A percentile compares a stretch with the other conserved stretches of the same genome.
Conservation (phyloP, 768 basidiomycete species). For the Glaciozyma antarctica region DNA sequence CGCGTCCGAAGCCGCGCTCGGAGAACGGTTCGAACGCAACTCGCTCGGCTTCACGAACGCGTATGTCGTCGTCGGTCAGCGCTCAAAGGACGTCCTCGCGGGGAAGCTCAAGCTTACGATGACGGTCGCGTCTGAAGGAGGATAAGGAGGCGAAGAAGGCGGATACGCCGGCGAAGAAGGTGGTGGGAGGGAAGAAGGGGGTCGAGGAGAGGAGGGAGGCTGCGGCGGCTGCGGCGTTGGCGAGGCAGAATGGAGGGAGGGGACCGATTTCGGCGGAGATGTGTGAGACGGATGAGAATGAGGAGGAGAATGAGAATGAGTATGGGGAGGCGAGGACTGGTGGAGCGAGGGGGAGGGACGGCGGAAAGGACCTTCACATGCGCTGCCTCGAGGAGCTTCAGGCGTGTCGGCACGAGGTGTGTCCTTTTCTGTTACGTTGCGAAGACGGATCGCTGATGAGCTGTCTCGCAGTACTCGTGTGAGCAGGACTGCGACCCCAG, state of each 20-base stretch:
- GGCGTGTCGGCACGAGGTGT: slow-evolving; percentile 8
- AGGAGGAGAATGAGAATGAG: not conserved
- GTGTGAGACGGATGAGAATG: not conserved
- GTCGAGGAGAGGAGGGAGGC: not conserved
- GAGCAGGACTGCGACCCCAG: slow-evolving; percentile 7
- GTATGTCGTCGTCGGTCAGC: slow-evolving; percentile 36
- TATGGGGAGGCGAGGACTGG: not conserved
- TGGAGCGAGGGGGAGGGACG: not conserved
- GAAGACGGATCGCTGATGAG: no score
- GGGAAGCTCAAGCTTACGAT: slow-evolving; percentile 4
- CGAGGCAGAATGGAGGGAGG: not conserved
- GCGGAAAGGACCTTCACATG: not conserved
- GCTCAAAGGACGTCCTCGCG: not conserved
- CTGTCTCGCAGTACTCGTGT: slow-evolving; percentile 5
- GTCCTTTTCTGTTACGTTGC: not conserved
- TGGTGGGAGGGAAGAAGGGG: not conserved
- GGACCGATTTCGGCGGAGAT: not conserved
- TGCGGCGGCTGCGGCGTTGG: not conserved
- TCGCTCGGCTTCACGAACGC: slow-evolving; percentile 40
- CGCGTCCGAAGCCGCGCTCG: slow-evolving; percentile 48
- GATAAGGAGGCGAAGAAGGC: not conserved
- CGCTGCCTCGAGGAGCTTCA: slow-evolving; percentile 9
- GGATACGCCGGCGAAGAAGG: not conserved
- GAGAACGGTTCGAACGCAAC: slow-evolving; percentile 46
- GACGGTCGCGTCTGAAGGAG: not conserved